Percentiles rank a stretch among this genome's conserved stretches.
These are phyloP conservation scores for Sequoiadendron giganteum DNA, from an alignment of 75 land plant species.

Conservation along the genomic window DNA sequence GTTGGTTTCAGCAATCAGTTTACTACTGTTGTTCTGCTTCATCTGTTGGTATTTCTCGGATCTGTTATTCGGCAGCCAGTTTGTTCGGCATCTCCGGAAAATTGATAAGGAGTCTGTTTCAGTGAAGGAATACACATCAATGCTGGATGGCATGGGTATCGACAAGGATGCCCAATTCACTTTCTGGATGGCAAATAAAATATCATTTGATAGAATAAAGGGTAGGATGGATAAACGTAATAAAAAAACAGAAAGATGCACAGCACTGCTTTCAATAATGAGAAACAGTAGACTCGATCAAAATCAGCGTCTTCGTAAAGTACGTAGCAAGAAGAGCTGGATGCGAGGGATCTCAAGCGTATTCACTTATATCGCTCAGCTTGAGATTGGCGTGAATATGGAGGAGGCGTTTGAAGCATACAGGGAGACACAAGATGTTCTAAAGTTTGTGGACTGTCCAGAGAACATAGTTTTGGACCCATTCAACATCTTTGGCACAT, in stretches of 20 bases:
- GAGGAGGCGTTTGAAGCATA: not conserved
- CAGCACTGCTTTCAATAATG: not conserved
- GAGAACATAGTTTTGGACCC: too few species aligned
- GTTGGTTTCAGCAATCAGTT: not conserved
- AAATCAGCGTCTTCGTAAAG: not conserved
- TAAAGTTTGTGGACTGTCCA: too few species aligned
- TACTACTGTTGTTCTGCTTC: not conserved
- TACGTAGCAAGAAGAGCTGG: not conserved
- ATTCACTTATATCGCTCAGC: not conserved
- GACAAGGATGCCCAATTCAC: too few species aligned
- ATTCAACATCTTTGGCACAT: too few species aligned
- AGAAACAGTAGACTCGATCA: not conserved
- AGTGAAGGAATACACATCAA: not conserved
- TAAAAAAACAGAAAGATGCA: not conserved
- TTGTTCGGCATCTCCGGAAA: not conserved
- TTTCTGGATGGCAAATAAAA: not conserved
- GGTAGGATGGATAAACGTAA: not conserved
- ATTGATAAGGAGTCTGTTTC: not conserved
- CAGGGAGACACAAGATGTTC: not conserved
- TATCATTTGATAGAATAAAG: not conserved
- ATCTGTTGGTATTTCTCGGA: not conserved
- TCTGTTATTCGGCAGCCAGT: not conserved
- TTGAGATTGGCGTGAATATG: not conserved
- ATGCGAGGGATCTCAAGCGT: not conserved
- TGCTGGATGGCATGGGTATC: not conserved